Percentiles rank a stretch among this genome's conserved stretches.
Evolutionary conservation across 352 stramenopile species (phyloP).

Genomic region (Achlya hypogyna): DNA sequence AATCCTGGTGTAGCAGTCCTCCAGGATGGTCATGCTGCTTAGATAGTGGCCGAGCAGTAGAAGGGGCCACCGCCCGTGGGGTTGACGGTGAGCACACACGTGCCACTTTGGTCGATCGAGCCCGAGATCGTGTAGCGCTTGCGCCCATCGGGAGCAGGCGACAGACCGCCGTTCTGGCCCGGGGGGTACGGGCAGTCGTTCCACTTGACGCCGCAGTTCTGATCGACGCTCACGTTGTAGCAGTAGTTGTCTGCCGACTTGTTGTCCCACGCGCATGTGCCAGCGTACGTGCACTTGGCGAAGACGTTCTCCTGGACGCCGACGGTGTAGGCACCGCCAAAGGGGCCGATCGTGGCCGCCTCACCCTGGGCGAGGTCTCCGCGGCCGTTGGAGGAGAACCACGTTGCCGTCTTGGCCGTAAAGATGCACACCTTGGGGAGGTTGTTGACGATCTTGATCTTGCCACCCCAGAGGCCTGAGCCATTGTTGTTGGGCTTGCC

Average conservation of each 20-base stretch:
- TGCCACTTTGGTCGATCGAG: not conserved
- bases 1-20: not conserved
- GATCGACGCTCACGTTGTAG: not conserved
- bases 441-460: not conserved
- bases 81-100: constrained; percentile 1
- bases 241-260: not conserved
- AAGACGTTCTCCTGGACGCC: constrained; percentile 5
- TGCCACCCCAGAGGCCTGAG: not conserved
- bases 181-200: constrained; percentile 6
- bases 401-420: not conserved
- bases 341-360: not conserved
- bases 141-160: not conserved
- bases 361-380: not conserved
- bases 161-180: not conserved
- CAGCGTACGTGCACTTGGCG: not conserved
- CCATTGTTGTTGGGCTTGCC: not conserved
- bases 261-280: not conserved
- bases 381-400: not conserved
- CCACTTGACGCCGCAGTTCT: not conserved
- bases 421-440: not conserved
- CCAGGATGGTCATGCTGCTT: not conserved
- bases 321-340: not conserved
- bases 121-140: not conserved
- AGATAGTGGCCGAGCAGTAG: not conserved
- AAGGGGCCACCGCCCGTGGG: not conserved